Base-by-base conservation (phyloP, 805 yeast species). In the Kodamaea hsintzibuensis region DNA sequence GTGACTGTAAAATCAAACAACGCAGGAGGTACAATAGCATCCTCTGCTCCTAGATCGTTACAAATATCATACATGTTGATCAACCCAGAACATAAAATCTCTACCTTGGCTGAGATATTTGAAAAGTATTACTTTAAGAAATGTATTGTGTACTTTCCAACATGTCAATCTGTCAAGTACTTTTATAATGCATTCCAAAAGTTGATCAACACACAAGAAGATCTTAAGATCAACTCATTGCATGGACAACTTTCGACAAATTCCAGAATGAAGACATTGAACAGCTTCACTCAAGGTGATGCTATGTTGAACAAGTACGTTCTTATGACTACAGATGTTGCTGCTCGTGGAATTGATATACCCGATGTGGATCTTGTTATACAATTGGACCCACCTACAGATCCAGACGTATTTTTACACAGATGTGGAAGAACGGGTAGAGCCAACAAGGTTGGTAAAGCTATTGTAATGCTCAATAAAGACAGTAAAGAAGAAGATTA, bases 361-460 rank as follows among this genome's bases (percentile, higher is more conserved):
- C 96, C 97, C 0, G 95, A 92, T 51, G 98, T 95, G 8, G 98
- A 95, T 64, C 71, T 92, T 22, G 98, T 93, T 2, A 73, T 95
- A n/a, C 99, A 95, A 66, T 61, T 93, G 19, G 98, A 95, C 59
- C 96, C 98, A 1, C 99, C 99, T 1, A 84, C 91, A 0, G 97
- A 92, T 60, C 90, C 98, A 0, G 96, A 88, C 64, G 83, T 91
- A 65, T 95, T 93, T 64, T 79, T 93, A 43, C 99, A 95, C 68
- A 81, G 99, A 66, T 89, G 93, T 70, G 99, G 99, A 18, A 81
- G 99, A 64, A 91, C 99, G 0, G 99, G 96, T 0, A 77, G 99
- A 57, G 98, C 98, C 0, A 92, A 93, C 55, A 83, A 84, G 56
- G 78, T 78, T 3, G 99, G 99, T 2, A 81, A 79, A 54, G 96